phyloP scores from a whole-genome alignment of 257 asterid genomes.

The Solanum neorickii region DNA sequence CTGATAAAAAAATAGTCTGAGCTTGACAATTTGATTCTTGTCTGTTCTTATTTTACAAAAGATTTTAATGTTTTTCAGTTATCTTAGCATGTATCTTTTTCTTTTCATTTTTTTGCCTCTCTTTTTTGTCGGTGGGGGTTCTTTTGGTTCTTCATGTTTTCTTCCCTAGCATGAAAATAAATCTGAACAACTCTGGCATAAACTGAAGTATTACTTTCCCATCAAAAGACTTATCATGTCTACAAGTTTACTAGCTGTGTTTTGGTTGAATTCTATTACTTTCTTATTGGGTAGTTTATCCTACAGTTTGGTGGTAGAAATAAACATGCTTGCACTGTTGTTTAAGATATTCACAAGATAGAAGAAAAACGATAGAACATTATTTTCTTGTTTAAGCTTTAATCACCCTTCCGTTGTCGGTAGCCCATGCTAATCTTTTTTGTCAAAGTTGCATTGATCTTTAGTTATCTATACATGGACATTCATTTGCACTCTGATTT shows the following conservation, averaged over 20 bases:
- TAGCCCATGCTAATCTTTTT: not conserved
- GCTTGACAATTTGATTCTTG: not conserved
- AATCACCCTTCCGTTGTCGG: not conserved
- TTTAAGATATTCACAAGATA: not conserved
- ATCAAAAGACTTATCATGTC: not conserved
- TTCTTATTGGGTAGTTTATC: not conserved
- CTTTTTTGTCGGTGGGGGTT: not conserved
- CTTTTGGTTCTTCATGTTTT: not conserved
- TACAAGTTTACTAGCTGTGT: not conserved
- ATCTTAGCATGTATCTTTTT: not conserved
- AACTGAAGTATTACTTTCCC: not conserved
- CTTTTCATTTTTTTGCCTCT: not conserved
- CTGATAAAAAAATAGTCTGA: not conserved
- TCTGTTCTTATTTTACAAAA: not conserved
- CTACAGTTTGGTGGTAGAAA: not conserved
- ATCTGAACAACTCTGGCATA: not conserved
- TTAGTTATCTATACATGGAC: not conserved
- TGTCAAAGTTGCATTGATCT: not conserved
- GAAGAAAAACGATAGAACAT: not conserved
- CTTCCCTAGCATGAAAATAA: not conserved
- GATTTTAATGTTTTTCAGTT: not conserved
- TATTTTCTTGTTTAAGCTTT: not conserved
- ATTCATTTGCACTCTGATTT: not conserved
- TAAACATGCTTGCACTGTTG: not conserved
- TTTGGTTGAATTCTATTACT: not conserved